Percentiles rank a stretch among this genome's conserved stretches.
phyloP scores from a whole-genome alignment of 352 stramenopile genomes.

The Pythium coloratum region DNA sequence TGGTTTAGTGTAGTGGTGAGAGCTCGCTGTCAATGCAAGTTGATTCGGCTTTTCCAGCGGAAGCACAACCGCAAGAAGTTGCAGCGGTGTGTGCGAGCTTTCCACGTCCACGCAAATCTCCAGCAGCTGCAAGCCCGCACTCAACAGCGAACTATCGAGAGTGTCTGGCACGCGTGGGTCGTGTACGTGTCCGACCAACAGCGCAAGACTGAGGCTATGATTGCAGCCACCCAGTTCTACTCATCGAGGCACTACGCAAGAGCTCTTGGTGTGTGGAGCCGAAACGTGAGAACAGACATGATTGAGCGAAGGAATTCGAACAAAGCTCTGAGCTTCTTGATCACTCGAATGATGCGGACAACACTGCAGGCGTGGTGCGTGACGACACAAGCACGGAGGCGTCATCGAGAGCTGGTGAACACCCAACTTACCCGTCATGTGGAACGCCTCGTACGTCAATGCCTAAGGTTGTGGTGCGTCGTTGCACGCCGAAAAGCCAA shows the following conservation, averaged over 20 bases:
- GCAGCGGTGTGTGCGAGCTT: background rate
- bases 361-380: constrained; percentile 36
- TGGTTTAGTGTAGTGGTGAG: background rate
- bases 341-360: constrained; percentile 24
- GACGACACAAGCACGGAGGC: constrained; percentile 4
- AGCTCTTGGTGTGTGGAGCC: constrained; percentile 19
- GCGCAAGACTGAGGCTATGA: background rate
- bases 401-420: background rate
- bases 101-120: background rate
- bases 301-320: constrained; percentile 3
- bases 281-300: background rate
- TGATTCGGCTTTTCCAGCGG: constrained; percentile 20
- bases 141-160: background rate
- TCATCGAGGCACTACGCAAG: background rate
- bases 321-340: constrained; percentile 35
- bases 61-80: constrained; percentile 19
- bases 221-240: constrained; percentile 13
- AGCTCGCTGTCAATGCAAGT: constrained; percentile 10
- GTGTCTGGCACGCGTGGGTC: constrained; percentile 19
- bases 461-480: background rate
- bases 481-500: background rate
- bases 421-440: background rate
- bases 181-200: constrained; percentile 5
- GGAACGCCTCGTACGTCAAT: background rate
- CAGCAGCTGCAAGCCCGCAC: background rate